phyloP scores from a whole-genome alignment of 2,329 filamentous ascomycete species.

The Trichoderma atrobrunneum region DNA sequence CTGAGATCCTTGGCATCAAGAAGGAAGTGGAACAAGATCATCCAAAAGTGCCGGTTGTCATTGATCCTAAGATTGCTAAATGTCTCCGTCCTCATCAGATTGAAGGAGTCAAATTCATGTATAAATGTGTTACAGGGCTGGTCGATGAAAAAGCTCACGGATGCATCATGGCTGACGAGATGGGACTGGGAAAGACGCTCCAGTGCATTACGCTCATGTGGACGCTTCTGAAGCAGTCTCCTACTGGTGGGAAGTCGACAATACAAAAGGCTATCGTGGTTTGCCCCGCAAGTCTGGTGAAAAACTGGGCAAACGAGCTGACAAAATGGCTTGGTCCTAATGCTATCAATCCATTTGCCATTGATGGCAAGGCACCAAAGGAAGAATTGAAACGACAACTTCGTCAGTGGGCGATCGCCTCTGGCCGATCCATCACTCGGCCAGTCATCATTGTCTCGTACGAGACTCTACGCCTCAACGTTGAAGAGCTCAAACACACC shows the following conservation, averaged over 20 bases:
- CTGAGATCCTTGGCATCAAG: constrained; percentile 91
- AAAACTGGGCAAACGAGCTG: constrained; percentile 97
- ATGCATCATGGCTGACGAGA: constrained; percentile 99
- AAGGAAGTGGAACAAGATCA: constrained; percentile 78
- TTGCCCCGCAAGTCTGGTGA: constrained; percentile 91
- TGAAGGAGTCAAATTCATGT: constrained; percentile 97
- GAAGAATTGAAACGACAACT: constrained; percentile 88
- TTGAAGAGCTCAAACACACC: constrained; percentile 83
- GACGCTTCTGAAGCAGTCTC: constrained; percentile 93
- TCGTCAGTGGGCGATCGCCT: constrained; percentile 90
- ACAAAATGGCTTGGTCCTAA: constrained; percentile 94
- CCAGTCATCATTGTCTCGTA: constrained; percentile 98
- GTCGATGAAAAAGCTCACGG: constrained; percentile 91
- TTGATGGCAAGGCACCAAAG: constrained; percentile 94
- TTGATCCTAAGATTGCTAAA: constrained; percentile 85
- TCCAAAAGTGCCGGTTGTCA: constrained; percentile 93
- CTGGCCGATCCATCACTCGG: constrained; percentile 81
- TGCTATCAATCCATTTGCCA: constrained; percentile 88
- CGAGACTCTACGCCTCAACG: constrained; percentile 88
- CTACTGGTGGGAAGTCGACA: constrained; percentile 87
- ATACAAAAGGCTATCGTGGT: constrained; percentile 97
- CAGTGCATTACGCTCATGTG: constrained; percentile 97
- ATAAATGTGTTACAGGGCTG: constrained; percentile 90
- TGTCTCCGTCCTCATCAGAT: constrained; percentile 94
- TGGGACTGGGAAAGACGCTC: constrained; percentile 95